Percentiles rank a stretch among this genome's conserved stretches.
phyloP scores from a whole-genome alignment of 495 filamentous ascomycete genomes.

The Aspergillus ellipticus region DNA sequence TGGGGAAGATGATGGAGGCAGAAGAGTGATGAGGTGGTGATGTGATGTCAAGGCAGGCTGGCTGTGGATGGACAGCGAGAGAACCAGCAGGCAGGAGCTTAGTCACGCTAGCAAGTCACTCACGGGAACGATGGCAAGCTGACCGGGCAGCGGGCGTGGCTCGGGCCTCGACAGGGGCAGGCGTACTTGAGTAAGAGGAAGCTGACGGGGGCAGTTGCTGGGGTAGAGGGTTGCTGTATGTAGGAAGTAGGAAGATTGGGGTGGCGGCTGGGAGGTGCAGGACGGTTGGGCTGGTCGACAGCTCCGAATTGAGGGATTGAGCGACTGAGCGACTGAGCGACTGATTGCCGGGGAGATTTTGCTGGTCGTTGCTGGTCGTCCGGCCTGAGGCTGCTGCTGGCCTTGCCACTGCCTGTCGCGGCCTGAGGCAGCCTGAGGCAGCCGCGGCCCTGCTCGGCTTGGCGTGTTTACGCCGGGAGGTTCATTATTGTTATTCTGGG shows the following conservation, averaged over 20 bases:
- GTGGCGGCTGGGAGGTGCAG: too few species aligned
- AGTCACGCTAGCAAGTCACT: constrained; percentile 34
- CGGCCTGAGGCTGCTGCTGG: too few species aligned
- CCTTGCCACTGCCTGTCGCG: constrained; percentile 1
- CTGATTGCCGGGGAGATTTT: neutral
- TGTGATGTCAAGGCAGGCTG: constrained; percentile 44
- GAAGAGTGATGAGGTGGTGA: constrained; percentile 42
- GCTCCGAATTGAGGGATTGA: too few species aligned
- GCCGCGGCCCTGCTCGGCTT: constrained; percentile 7
- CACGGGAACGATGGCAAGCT: constrained; percentile 7
- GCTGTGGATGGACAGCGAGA: constrained; percentile 33
- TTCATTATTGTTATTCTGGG: too few species aligned
- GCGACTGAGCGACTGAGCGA: neutral
- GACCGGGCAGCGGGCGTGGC: too few species aligned
- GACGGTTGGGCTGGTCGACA: too few species aligned
- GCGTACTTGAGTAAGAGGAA: neutral
- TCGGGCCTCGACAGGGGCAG: too few species aligned
- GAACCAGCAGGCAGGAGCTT: constrained; percentile 37
- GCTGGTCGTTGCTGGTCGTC: too few species aligned
- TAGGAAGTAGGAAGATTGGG: too few species aligned
- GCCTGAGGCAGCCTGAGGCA: constrained; percentile 26
- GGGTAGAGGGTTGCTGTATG: too few species aligned
- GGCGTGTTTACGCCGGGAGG: constrained; percentile 15
- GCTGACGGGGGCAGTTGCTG: too few species aligned
- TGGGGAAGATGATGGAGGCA: constrained; percentile 11